phyloP scores from a whole-genome alignment of 352 stramenopile species.

The Discostella stelligera region DNA sequence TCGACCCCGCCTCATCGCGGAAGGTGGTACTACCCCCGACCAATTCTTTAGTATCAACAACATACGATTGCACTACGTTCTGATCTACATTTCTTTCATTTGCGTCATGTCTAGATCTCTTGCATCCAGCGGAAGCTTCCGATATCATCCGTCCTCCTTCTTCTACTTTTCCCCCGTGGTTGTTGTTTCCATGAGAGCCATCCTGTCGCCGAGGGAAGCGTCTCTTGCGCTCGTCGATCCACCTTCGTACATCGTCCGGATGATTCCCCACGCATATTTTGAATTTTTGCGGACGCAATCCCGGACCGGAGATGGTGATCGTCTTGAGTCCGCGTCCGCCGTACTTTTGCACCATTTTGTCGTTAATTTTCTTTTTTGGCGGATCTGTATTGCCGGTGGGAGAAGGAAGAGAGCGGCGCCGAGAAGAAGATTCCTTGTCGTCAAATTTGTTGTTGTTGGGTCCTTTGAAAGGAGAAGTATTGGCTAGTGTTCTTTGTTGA shows the following conservation, averaged over 20 bases:
- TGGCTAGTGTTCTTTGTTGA: neutral
- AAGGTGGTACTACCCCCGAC: neutral
- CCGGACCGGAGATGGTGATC: constrained; percentile 68
- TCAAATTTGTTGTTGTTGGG: neutral
- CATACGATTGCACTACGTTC: neutral
- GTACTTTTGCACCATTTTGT: constrained; percentile 63
- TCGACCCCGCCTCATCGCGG: neutral
- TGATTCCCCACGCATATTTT: constrained; percentile 81
- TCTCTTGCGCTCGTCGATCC: constrained; percentile 78
- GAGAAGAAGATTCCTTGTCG: neutral
- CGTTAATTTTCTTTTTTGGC: constrained; percentile 33
- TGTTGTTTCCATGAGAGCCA: constrained; percentile 6
- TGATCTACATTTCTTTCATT: constrained; percentile 12
- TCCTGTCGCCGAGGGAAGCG: constrained; percentile 56
- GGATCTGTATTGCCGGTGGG: neutral
- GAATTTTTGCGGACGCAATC: constrained; percentile 70
- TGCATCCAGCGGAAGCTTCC: neutral
- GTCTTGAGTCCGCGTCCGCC: constrained; percentile 73
- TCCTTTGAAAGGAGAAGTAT: neutral
- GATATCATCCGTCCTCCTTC: neutral
- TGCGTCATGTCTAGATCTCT: neutral
- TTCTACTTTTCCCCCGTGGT: neutral
- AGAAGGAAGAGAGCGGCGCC: neutral
- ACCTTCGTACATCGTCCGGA: constrained; percentile 76
- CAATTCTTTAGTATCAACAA: constrained; percentile 5